Evolutionary conservation across 2,329 filamentous ascomycete genomes (phyloP).

Genomic region (Diaporthe australafricana): DNA sequence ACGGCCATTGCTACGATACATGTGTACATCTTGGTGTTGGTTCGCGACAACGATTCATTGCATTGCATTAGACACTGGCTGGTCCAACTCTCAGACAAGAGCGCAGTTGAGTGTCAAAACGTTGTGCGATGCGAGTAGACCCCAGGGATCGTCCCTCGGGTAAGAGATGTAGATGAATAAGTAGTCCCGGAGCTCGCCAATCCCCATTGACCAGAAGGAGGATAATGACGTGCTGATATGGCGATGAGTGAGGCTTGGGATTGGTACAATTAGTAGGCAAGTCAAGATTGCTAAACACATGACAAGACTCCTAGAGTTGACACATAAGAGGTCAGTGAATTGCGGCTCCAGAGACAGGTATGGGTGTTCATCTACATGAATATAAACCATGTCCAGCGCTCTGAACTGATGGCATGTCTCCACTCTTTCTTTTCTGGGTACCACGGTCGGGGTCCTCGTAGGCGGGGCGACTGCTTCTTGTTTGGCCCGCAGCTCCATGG

Average conservation of each 20-base stretch:
- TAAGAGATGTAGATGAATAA: conserved; percentile 44
- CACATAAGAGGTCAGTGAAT: neutral
- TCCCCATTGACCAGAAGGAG: conserved; percentile 45
- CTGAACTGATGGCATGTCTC: neutral
- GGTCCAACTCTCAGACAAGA: no score
- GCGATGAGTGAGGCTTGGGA: conserved; percentile 36
- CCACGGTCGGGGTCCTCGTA: neutral
- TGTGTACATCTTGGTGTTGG: no score
- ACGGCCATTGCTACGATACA: conserved; percentile 49
- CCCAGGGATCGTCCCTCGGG: conserved; percentile 43
- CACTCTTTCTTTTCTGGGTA: neutral
- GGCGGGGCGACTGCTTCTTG: conserved; percentile 27
- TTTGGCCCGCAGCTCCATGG: neutral
- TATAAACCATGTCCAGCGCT: neutral
- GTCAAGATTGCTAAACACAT: neutral
- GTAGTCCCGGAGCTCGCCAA: conserved; percentile 44
- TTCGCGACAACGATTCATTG: no score
- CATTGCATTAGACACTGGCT: no score
- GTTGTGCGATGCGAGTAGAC: conserved; percentile 54
- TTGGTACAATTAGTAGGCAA: neutral
- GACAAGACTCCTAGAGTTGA: neutral
- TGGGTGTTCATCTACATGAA: neutral
- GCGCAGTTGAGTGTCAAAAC: no score
- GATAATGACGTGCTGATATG: conserved; percentile 39
- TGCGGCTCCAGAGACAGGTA: no score